Evolutionary conservation across 305 asterid genomes (phyloP).

Genomic region (Nicotiana rustica): DNA sequence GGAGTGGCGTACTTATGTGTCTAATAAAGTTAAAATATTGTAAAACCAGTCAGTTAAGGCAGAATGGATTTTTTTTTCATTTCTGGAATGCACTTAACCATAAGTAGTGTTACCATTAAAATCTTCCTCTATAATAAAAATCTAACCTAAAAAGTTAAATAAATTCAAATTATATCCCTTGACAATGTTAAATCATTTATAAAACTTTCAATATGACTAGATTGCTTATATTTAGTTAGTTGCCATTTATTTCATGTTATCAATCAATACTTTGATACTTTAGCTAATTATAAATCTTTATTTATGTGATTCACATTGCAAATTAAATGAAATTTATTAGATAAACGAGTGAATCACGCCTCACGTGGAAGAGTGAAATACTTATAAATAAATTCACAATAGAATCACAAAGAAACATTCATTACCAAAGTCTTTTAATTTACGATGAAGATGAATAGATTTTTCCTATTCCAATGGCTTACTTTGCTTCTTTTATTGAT

Average conservation of each 20-base stretch:
- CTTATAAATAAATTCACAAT: not conserved
- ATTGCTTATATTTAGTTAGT: not conserved
- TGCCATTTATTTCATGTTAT: not conserved
- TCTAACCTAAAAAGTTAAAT: no score
- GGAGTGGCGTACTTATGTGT: not conserved
- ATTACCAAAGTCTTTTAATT: not conserved
- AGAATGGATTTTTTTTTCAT: no score
- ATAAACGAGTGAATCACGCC: not conserved
- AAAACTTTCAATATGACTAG: no score
- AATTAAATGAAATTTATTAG: not conserved
- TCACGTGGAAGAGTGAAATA: not conserved
- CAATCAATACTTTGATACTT: not conserved
- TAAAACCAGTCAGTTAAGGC: not conserved
- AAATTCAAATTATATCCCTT: no score
- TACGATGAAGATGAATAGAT: not conserved
- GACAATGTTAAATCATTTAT: no score
- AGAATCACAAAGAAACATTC: not conserved
- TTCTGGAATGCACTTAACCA: not conserved
- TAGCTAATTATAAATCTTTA: no score
- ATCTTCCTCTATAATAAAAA: not conserved
- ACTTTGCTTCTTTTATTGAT: not conserved
- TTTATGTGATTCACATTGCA: not conserved
- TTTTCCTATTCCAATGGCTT: constrained; percentile 28
- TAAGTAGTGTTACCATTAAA: not conserved
- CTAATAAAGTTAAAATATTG: not conserved